A percentile compares a stretch with the other conserved stretches of the same genome.
These are phyloP conservation scores for Thermomucor indicae-seudaticae DNA, from an alignment of 371 early-diverging fungal genomes.

Conservation along the genomic window DNA sequence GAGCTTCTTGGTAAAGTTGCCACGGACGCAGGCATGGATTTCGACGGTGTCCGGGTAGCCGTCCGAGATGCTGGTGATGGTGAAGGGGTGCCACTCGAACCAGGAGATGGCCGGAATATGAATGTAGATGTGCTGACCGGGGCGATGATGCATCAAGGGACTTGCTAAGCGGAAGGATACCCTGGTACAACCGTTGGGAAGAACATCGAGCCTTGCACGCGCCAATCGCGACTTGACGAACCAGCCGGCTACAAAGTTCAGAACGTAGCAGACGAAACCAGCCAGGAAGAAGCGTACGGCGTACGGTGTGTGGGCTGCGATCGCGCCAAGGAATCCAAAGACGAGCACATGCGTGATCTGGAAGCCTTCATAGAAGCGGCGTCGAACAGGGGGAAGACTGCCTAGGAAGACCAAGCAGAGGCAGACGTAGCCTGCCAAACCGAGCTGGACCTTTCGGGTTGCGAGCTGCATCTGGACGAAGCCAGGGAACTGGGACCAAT, in stretches of 20 bases:
- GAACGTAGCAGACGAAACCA: conserved; percentile 43
- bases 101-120: conserved; percentile 50
- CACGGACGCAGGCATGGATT: conserved; percentile 45
- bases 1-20: conserved; percentile 48
- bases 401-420: conserved; percentile 46
- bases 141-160: conserved; percentile 29
- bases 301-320: conserved; percentile 55
- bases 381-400: conserved; percentile 49
- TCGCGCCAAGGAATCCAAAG: conserved; percentile 46
- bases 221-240: conserved; percentile 47
- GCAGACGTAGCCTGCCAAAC: conserved; percentile 47
- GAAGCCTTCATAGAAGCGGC: conserved; percentile 46
- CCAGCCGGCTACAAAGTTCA: conserved; percentile 54
- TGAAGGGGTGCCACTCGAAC: conserved; percentile 64
- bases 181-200: conserved; percentile 41
- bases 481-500: conserved; percentile 45
- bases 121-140: conserved; percentile 57
- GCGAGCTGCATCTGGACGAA: conserved; percentile 35
- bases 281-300: conserved; percentile 57
- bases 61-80: conserved; percentile 35
- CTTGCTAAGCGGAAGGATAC: conserved; percentile 39
- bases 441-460: conserved; percentile 45
- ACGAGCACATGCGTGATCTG: conserved; percentile 44
- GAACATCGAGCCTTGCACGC: conserved; percentile 39
- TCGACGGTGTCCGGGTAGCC: conserved; percentile 22